Evolutionary conservation across 257 asterid species (phyloP), one percentile per base, ranked within the genome.

Genomic region (Pogostemon cablin): DNA sequence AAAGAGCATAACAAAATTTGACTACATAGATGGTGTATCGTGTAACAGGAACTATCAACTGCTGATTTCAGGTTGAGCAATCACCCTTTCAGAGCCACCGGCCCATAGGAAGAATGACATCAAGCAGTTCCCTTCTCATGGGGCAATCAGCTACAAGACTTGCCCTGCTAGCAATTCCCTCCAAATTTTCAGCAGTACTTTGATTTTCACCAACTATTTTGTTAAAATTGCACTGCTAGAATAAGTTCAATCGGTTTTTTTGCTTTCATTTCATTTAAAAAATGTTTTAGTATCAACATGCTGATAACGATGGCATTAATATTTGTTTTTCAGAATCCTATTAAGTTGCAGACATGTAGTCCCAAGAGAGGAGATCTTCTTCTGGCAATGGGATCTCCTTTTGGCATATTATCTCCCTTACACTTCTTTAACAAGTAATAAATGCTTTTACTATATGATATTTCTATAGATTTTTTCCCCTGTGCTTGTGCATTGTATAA

Each of bases 371-470:
- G 96, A 54, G 90, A 85, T 81, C 81, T 83, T 80, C 88, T 93
- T 85, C 88, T 93, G 81, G 93, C 95, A 35, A 85, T 93, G 92
- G 99, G 99, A 80, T 93, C 99, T 82, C 99, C 99, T 66, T 93
- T 93, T 76, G 99, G 99, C 86, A 86, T 89, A 79, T 78, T 93
- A 80, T 93, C 99, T 74, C 99, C 98, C 70, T 74, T 88, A 79
- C 99, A 93, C 86, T 93, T 93, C 84, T 89, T 90, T 72, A 91
- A 93, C 87, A 89, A 90, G 99, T 93, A 82, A 81, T 32, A 15
- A 9, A 40, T 68, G 56, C 68, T 62, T 72, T 56, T 47, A 44
- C 39, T 59, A 48, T 66, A 17, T 35, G 25, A 46, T 39, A 57
- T 38, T 68, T 65, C 32, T 71, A 17, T 57, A 20, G 47, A 72